Percentiles rank a stretch among this genome's conserved stretches.
Evolutionary conservation across 768 basidiomycete genomes (phyloP).

Genomic region (Gyrodon lividus): DNA sequence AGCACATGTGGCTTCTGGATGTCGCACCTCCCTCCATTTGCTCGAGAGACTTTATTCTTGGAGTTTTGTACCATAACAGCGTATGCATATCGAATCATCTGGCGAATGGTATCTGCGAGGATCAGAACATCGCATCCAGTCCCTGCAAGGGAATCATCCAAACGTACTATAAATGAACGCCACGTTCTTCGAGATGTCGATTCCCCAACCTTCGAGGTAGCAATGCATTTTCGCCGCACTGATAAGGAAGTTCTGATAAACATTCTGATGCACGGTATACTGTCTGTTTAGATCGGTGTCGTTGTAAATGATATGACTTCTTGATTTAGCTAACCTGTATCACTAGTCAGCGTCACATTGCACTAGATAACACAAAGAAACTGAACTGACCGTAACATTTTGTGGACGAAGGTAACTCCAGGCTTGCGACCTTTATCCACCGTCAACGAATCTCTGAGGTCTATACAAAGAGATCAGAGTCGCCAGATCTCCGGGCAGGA

Average conservation of each 20-base stretch:
- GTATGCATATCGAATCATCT: conserved; percentile 58
- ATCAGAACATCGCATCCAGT: background rate
- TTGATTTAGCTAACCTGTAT: conserved; percentile 64
- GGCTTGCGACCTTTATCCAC: conserved; percentile 64
- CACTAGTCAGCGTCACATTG: conserved; percentile 6
- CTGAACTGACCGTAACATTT: conserved; percentile 71
- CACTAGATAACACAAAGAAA: conserved; percentile 3
- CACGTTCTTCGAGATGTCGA: conserved; percentile 40
- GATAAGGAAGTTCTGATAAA: conserved; percentile 83
- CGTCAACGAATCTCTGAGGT: conserved; percentile 65
- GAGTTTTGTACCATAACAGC: conserved; percentile 49
- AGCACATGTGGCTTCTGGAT: conserved; percentile 50
- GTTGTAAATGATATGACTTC: conserved; percentile 76
- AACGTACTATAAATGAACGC: conserved; percentile 57
- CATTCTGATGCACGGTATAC: conserved; percentile 67
- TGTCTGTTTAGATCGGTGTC: conserved; percentile 69
- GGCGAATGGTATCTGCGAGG: conserved; percentile 56
- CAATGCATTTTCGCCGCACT: conserved; percentile 84
- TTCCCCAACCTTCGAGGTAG: conserved; percentile 68
- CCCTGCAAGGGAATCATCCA: background rate
- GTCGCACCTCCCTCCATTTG: conserved; percentile 38
- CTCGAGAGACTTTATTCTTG: conserved; percentile 38
- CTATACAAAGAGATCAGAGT: conserved; percentile 37
- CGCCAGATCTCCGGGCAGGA: background rate
- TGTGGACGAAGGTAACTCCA: conserved; percentile 62